Evolutionary conservation across 495 filamentous ascomycete species (phyloP).

Genomic region (Chlorociboria aeruginascens): DNA sequence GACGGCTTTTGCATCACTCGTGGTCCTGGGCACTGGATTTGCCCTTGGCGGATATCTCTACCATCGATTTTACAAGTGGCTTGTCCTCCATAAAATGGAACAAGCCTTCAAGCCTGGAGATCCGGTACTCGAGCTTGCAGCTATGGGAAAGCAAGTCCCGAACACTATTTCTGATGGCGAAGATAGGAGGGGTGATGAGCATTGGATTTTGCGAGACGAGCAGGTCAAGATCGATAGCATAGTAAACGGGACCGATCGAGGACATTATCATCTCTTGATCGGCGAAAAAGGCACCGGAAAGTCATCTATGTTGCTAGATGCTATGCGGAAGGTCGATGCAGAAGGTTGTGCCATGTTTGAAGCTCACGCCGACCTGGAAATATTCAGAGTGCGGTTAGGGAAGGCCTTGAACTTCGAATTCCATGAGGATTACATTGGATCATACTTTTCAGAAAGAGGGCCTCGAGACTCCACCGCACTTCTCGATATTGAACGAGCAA

Average conservation of each 20-base stretch:
- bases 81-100: constrained; percentile 81
- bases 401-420: constrained; percentile 94
- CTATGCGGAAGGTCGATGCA: constrained; percentile 83
- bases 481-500: constrained; percentile 86
- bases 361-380: constrained; percentile 87
- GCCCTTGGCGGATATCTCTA: constrained; percentile 74
- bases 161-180: constrained; percentile 8
- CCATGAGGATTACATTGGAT: constrained; percentile 81
- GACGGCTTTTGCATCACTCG: constrained; percentile 77
- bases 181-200: constrained; percentile 41
- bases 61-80: constrained; percentile 79
- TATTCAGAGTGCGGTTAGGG: constrained; percentile 83
- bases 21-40: constrained; percentile 59
- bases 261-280: constrained; percentile 87
- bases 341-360: constrained; percentile 87
- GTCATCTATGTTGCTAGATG: constrained; percentile 86
- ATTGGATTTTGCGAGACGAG: constrained; percentile 76
- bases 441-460: constrained; percentile 85
- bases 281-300: constrained; percentile 97
- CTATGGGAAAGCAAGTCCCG: constrained; percentile 43
- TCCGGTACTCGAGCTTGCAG: constrained; percentile 79
- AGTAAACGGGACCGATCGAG: constrained; percentile 50
- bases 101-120: constrained; percentile 90
- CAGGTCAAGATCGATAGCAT: constrained; percentile 70
- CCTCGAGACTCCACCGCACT: constrained; percentile 85